Evolutionary conservation across 305 asterid species (phyloP), one percentile per base, ranked within the genome.

Genomic region (Fraxinus albicans): DNA sequence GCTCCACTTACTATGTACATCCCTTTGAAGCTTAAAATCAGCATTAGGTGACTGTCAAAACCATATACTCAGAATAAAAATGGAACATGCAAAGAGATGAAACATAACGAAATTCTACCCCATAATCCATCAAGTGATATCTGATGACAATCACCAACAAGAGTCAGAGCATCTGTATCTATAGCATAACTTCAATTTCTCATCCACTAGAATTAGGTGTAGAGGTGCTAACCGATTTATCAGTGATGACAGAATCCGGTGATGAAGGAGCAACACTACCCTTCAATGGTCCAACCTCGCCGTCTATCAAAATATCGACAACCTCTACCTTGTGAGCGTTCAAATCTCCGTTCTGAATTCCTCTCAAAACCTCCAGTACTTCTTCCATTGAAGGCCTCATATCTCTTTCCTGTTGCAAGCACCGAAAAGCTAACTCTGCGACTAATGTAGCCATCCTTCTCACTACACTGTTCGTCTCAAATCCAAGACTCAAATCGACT

Each of bases 301-400:
- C 94, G 73, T 90, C 95, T 21, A 88, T 89, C 85, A 88, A 72
- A 82, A 92, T 85, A 21, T 94, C 95, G 5, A 92, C 88, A 15
- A 89, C 86, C 81, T 94, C 99, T 0, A 80, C 92, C 78, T 86
- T 89, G 27, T 87, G 87, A 79, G 88, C 83, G 70, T 91, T 91
- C 85, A 86, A 33, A 55, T 90, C 94, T 31, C 86, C 98, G 4
- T 88, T 90, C 86, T 90, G 87, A 60, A 95, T 92, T 40, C 90
- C 85, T 85, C 81, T 89, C 85, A 95, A 80, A 40, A 79, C 79
- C 75, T 89, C 91, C 84, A 91, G 50, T 29, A 90, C 95, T 82
- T 95, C 95, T 67, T 84, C 90, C 97, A 95, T 95, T 4, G 99
- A 88, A 8, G 99, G 99, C 69, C 99, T 92, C 96, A 88, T 88